phyloP scores from a whole-genome alignment of 495 filamentous ascomycete species.

The Neurospora cerealis region DNA sequence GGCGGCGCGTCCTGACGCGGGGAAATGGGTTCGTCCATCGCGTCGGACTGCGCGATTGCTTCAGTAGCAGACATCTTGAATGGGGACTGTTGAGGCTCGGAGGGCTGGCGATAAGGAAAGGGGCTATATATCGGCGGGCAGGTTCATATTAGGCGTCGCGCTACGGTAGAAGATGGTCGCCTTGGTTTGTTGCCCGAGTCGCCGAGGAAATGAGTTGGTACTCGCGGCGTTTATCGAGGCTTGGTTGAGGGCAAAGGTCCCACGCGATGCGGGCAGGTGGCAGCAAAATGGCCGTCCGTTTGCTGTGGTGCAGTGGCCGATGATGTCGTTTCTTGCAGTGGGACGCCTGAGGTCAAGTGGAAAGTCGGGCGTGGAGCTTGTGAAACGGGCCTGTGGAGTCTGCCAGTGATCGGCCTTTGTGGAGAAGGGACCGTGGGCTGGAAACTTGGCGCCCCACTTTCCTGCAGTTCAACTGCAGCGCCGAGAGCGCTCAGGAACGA shows the following conservation, averaged over 20 bases:
- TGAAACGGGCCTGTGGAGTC: not conserved
- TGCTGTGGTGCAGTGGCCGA: not conserved
- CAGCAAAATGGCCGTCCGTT: not conserved
- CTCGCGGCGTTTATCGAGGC: not conserved
- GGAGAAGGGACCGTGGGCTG: not conserved
- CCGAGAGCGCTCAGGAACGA: not conserved
- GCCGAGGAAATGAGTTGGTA: not conserved
- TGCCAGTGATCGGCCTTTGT: not conserved
- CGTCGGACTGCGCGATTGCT: slow-evolving; percentile 12
- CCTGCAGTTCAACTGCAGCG: not conserved
- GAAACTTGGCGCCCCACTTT: not conserved
- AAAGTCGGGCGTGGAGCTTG: not conserved
- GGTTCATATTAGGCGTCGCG: not conserved
- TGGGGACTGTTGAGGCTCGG: not conserved
- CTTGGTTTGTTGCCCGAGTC: not conserved
- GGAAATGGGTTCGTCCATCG: slow-evolving; percentile 28
- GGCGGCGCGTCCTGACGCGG: slow-evolving; percentile 26
- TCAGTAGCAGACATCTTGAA: slow-evolving; percentile 8
- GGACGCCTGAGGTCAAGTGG: not conserved
- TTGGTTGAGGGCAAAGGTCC: not conserved
- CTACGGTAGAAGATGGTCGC: not conserved
- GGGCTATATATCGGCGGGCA: not conserved
- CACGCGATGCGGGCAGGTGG: not conserved
- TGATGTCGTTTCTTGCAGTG: not conserved
- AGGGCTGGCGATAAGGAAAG: not conserved